Percentiles rank a stretch among this genome's conserved stretches.
Conservation (phyloP, 257 asterid species). For the Coffea canephora region DNA sequence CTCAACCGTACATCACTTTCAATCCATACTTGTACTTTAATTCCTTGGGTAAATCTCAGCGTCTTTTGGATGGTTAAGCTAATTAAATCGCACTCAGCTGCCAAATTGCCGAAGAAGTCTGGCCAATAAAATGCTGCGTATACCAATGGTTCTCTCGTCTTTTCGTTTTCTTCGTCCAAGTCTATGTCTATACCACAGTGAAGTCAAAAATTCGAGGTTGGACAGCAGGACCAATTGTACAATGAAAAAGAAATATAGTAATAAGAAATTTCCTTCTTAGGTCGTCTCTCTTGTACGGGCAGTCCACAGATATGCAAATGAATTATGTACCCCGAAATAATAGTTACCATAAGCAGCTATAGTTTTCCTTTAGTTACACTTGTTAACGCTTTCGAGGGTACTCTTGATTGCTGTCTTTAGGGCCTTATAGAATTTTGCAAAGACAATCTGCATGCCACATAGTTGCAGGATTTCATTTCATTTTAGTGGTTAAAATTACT, state of each 20-base stretch:
- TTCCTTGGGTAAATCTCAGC: neutral
- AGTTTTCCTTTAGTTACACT: neutral
- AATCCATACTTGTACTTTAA: slow-evolving; percentile 8
- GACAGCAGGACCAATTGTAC: neutral
- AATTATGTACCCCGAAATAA: neutral
- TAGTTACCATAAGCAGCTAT: neutral
- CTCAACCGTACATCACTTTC: slow-evolving; percentile 7
- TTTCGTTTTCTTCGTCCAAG: neutral
- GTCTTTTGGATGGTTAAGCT: neutral
- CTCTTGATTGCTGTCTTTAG: neutral
- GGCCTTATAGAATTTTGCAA: neutral
- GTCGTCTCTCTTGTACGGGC: neutral
- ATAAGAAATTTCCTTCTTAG: neutral
- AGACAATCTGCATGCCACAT: neutral
- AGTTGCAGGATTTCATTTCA: neutral
- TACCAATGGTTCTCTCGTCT: neutral
- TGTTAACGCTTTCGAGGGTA: neutral
- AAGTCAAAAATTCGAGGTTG: neutral
- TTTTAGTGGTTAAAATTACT: neutral
- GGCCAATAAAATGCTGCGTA: neutral
- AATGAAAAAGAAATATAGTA: neutral
- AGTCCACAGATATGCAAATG: no score
- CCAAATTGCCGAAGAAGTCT: neutral
- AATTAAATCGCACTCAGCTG: neutral
- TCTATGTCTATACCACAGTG: neutral